Base-by-base conservation (phyloP, 1,139 yeast genomes). In the Candida sanyaensis region DNA sequence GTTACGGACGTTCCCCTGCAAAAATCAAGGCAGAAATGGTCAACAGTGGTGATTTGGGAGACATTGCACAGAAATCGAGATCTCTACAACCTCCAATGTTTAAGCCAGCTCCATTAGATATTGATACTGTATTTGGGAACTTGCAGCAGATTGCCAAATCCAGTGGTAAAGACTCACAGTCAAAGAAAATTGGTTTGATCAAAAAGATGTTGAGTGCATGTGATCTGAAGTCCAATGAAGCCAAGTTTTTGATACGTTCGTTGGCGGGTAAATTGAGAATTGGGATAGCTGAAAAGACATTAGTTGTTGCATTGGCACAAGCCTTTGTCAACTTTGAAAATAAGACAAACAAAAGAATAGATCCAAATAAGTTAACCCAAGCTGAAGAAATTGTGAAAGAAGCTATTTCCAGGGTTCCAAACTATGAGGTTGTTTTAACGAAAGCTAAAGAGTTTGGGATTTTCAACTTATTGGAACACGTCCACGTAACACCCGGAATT, bases 221-320 rank as follows among this genome's bases (percentile, higher is more conserved):
- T 62, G 83, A 85, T 53, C 86, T 88, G n/a, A 76, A 80, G 36
- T 58, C 67, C 40, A 63, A 58, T 49, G 99, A 93, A 66, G 96
- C 99, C 11, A 93, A 93, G 62, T 93, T 84, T 61, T 71, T 93
- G 52, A 86, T 93, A 52, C 78, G 99, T 57, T 88, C 97, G 6
- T 69, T 93, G 49, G 99, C 93, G 63, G 96, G 98, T 1, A 93
- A 93, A 58, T 72, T 93, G 52, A 77, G 99, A 58, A 93, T 95
- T 51, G 97, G 96, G 1, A 78, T 93, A 55, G 98, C 98, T 0
- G 98, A 92, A 57, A 92, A 92, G 61, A 87, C 97, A 0, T 96
- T 93, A 0, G 71, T 92, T 41, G 81, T 87, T 4, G 87, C 95
- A 0, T 70, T 93, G 46, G 88, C 97, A 0, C 96, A 90, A 60